Percentiles rank a stretch among this genome's conserved stretches.
Evolutionary conservation across 495 filamentous ascomycete genomes (phyloP).

Genomic region (Neurospora sublineolata): DNA sequence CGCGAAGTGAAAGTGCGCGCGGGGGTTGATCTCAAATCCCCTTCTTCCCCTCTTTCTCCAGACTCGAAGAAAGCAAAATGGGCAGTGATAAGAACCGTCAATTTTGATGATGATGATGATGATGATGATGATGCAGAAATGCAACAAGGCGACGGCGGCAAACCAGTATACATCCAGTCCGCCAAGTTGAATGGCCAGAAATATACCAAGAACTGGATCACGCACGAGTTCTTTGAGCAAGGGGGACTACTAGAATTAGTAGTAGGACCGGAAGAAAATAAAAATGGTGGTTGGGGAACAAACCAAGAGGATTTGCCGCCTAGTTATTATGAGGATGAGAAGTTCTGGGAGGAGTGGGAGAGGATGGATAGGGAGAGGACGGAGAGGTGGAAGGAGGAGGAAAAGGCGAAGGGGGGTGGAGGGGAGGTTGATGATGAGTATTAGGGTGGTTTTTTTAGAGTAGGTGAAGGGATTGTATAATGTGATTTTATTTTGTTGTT

Average conservation of each 20-base stretch:
- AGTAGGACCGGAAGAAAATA: conserved; percentile 51
- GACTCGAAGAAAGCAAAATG: conserved; percentile 26
- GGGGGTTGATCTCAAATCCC: conserved; percentile 25
- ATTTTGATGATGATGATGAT: conserved; percentile 52
- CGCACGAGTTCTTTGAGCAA: conserved; percentile 57
- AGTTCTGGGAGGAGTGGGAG: neutral
- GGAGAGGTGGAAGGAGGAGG: neutral
- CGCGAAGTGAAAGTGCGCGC: conserved; percentile 45
- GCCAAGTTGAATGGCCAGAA: conserved; percentile 51
- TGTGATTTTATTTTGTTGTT: neutral
- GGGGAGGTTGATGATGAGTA: neutral
- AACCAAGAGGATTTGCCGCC: conserved; percentile 53
- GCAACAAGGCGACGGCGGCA: conserved; percentile 22
- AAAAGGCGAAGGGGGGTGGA: neutral
- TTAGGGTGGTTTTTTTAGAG: neutral
- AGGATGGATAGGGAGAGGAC: neutral
- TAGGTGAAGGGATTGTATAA: no score
- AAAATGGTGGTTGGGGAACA: conserved; percentile 47
- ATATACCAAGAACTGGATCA: conserved; percentile 61
- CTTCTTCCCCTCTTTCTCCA: neutral
- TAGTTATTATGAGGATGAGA: conserved; percentile 22
- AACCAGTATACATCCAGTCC: conserved; percentile 46
- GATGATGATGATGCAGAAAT: conserved; percentile 33
- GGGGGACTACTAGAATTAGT: conserved; percentile 54
- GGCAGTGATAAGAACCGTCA: conserved; percentile 43